Evolutionary conservation across 2,329 filamentous ascomycete genomes (phyloP), one percentile per base, ranked within the genome.

Genomic region (Gaeumannomyces sp.): DNA sequence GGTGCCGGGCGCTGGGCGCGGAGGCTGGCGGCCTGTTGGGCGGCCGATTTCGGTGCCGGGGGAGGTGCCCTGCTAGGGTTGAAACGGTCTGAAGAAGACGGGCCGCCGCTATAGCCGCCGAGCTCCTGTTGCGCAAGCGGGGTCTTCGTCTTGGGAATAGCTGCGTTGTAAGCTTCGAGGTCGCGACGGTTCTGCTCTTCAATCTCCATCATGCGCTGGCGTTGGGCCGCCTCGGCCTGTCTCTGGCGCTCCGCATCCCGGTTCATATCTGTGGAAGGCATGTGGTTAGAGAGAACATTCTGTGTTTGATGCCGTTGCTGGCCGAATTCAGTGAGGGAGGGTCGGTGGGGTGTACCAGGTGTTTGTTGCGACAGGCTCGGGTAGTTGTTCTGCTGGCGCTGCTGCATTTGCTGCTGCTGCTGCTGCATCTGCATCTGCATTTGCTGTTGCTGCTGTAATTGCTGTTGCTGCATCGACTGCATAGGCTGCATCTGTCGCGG

Each of bases 61-160:
- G 93, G 94, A 61, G 94, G 90, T 56, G 91, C 90, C 72, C 94
- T 85, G 64, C 87, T 88, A 4, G 94, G 93, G 74, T 96, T 97
- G 77, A 93, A 98, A 67, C 92, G 86, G 70, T 88, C 85, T 6
- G 77, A 72, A n/a, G 81, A 76, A 38, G 79, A 74, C 19, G 83
- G 74, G 27, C 80, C 70, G 59, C 81, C 78, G 67, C 85, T 83
- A 67, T 86, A 90, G 38, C 89, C 88, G 65, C 91, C 92, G 70
- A 98, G 79, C 76, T 98, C 95, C 77, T 97, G 93, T 75, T 98
- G 92, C 38, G 93, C 93, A 69, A 95, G 73, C 2, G 92, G 91
- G 14, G 88, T 79, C 74, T 91, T 92, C 68, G 84, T 88, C 80
- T 96, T 90, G 38, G 93, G 94, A 66, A 97, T 79, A 29, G 91